Evolutionary conservation across 768 basidiomycete species (phyloP), one percentile per base, ranked within the genome.

Genomic region (Kondoa subrosea): DNA sequence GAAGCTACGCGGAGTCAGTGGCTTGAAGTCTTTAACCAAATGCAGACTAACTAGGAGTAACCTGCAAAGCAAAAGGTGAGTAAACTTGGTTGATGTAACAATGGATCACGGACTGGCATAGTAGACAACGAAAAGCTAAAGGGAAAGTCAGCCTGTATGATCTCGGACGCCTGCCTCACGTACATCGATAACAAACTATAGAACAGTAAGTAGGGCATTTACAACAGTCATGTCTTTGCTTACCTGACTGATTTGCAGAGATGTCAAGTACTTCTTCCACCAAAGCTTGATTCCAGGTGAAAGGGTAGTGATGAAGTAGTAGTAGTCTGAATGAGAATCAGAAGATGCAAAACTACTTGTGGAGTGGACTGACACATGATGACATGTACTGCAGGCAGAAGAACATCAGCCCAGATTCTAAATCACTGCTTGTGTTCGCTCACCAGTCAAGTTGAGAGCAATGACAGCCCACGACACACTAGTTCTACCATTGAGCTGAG

Each of bases 191-290:
- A 2, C 21, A 30, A 65, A 65, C n/a, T 33, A 21, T 27, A 26
- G 25, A 25, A 15, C 56, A 56, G 15, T 25, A 56, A 56, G 25
- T 56, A 25, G 56, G 26, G 26, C 26, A 25, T 26, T 59, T 30
- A 59, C 15, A 4, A 25, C 25, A 8, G 25, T 56, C 26, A 30
- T 30, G 4, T 4, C 15, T 59, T 25, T 25, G 31, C 58, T 25
- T 30, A 59, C 58, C 67, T 99, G 95, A 27, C 82, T 82, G 74
- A 99, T 99, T 80, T 99, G 95, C 86, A 99, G 87, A 29, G 83
- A 85, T 56, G 95, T 99, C 70, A 97, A 78, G 78, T 99, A 91
- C 78, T 91, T 91, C 82, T 99, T 99, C 95, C 95, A 99, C 93
- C 95, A 97, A 79, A 97, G 90, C 80, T 82, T 89, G 75, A 87